phyloP scores from a whole-genome alignment of 495 filamentous ascomycete genomes.

The Penicillium egyptiacum region DNA sequence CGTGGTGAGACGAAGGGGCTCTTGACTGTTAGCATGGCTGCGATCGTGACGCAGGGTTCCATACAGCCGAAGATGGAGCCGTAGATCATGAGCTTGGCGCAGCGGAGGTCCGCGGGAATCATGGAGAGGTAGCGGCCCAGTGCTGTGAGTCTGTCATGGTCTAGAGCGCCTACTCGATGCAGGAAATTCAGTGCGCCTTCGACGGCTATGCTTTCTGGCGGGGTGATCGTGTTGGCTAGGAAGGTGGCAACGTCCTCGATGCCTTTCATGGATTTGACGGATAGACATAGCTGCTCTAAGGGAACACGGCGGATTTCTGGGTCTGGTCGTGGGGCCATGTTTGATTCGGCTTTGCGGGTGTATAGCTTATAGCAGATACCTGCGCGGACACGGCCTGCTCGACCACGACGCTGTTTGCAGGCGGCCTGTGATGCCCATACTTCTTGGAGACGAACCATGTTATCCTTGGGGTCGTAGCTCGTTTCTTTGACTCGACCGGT shows the following conservation, averaged over 20 bases:
- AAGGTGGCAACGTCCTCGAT: slow-evolving; percentile 76
- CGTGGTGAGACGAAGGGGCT: slow-evolving; percentile 81
- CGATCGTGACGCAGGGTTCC: slow-evolving; percentile 83
- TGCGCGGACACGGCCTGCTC: slow-evolving; percentile 87
- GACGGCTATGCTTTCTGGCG: slow-evolving; percentile 79
- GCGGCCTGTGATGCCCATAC: slow-evolving; percentile 94
- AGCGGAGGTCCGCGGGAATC: slow-evolving; percentile 92
- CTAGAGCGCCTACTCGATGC: slow-evolving; percentile 81
- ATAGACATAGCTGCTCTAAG: slow-evolving; percentile 89
- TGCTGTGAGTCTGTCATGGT: slow-evolving; percentile 80
- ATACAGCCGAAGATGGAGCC: slow-evolving; percentile 91
- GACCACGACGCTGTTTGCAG: slow-evolving; percentile 93
- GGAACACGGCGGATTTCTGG: slow-evolving; percentile 93
- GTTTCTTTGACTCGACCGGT: slow-evolving; percentile 95
- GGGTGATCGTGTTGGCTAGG: slow-evolving; percentile 82
- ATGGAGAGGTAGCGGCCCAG: slow-evolving; percentile 87
- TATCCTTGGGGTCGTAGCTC: slow-evolving; percentile 86
- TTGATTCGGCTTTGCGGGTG: slow-evolving; percentile 75
- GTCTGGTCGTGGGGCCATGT: slow-evolving; percentile 88
- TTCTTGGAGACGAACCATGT: slow-evolving; percentile 91
- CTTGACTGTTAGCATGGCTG: slow-evolving; percentile 80
- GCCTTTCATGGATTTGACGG: slow-evolving; percentile 87
- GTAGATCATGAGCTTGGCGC: slow-evolving; percentile 93
- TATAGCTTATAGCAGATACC: slow-evolving; percentile 96
- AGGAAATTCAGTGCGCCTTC: slow-evolving; percentile 78